These are phyloP conservation scores for Dictyostelium intermedium DNA, from an alignment of 78 protist genomes.

Conservation along the genomic window DNA sequence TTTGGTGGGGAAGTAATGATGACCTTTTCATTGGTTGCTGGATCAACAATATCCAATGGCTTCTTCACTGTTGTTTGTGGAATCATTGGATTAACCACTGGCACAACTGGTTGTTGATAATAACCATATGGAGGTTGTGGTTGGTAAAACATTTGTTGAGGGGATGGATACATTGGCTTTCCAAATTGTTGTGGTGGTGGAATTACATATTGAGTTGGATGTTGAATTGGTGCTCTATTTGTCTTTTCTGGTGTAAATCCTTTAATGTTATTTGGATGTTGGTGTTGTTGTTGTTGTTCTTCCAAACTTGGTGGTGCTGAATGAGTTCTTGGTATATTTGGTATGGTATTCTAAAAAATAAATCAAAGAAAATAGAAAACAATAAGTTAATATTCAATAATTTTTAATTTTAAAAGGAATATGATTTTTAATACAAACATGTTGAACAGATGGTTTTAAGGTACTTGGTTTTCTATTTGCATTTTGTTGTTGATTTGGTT, in stretches of 20 bases:
- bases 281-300: constrained; percentile 3
- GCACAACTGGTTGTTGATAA: neutral
- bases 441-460: constrained; percentile 1
- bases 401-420: neutral
- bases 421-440: neutral
- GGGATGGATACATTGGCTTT: neutral
- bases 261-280: neutral
- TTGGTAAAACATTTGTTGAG: neutral
- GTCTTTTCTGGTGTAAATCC: constrained; percentile 18
- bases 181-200: neutral
- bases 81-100: neutral
- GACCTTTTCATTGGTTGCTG: constrained; percentile 26
- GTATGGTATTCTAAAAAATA: neutral
- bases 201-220: neutral
- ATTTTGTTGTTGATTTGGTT: neutral
- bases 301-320: constrained; percentile 49
- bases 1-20: neutral
- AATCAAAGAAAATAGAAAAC: neutral
- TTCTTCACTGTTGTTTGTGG: neutral
- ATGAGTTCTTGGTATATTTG: constrained; percentile 28
- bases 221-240: neutral
- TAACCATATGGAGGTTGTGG: neutral
- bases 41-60: constrained; percentile 32
- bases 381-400: no score
- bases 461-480: constrained; percentile 1